phyloP scores from a whole-genome alignment of 1,284 basidiomycete species.

The Ceratorhiza oryzae-sativae region DNA sequence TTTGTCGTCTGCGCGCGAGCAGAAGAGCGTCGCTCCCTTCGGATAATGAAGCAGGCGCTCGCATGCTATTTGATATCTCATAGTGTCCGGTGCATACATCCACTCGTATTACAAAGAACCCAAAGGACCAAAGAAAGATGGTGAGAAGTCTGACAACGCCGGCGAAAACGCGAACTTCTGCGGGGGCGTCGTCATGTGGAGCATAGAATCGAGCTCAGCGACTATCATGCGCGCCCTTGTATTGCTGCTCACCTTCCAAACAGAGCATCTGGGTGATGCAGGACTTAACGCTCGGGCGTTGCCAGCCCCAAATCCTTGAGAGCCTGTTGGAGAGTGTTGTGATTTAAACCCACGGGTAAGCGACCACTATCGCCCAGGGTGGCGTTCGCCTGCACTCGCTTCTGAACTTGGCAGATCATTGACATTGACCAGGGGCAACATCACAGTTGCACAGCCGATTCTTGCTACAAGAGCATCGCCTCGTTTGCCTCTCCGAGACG shows the following conservation, averaged over 20 bases:
- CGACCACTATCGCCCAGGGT: not conserved
- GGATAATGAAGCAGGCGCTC: not conserved
- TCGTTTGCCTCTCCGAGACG: not conserved
- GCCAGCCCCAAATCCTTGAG: slow-evolving; percentile 15
- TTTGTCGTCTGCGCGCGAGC: not conserved
- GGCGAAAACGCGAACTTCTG: not conserved
- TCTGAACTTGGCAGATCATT: not conserved
- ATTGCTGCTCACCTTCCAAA: not conserved
- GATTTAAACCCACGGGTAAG: not conserved
- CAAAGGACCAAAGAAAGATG: not conserved
- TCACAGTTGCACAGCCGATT: slow-evolving; percentile 13
- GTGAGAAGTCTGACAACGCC: not conserved
- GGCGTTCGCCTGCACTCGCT: not conserved
- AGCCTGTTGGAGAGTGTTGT: not conserved
- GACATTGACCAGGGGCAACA: not conserved
- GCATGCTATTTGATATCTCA: not conserved
- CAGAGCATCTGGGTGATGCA: not conserved
- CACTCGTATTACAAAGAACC: not conserved
- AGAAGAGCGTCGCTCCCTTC: not conserved
- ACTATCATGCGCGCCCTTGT: not conserved
- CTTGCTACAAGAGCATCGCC: slow-evolving; percentile 18
- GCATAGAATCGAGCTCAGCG: not conserved
- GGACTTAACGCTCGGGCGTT: not conserved
- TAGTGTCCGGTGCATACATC: not conserved
- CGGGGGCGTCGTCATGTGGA: not conserved